Conservation (phyloP, 2,329 filamentous ascomycete genomes). For the Fusarium proliferatum region DNA sequence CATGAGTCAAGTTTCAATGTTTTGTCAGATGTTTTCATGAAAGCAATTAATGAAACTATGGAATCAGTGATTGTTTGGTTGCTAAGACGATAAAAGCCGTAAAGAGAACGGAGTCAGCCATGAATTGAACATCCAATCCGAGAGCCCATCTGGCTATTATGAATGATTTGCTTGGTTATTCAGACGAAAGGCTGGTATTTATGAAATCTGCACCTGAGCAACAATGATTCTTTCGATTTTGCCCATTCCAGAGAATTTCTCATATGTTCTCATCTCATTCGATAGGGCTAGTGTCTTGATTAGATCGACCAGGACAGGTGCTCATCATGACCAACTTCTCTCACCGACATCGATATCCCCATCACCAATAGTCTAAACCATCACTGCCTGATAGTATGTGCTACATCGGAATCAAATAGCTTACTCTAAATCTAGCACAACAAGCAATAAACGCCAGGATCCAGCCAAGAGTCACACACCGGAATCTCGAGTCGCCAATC, state of each 20-base stretch:
- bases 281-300: background rate
- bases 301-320: background rate
- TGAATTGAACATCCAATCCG: background rate
- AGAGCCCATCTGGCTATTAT: background rate
- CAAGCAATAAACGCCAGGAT: slow-evolving; percentile 2
- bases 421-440: background rate
- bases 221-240: no score
- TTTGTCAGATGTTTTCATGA: background rate
- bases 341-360: background rate
- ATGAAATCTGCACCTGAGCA: background rate
- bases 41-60: background rate
- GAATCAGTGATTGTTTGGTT: background rate
- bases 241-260: background rate
- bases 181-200: background rate
- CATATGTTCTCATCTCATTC: background rate
- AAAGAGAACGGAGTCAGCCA: background rate
- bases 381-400: background rate
- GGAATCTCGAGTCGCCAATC: slow-evolving; percentile 12
- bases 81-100: background rate
- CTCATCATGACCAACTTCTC: no score
- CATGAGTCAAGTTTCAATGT: background rate
- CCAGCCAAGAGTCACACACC: background rate
- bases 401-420: background rate
- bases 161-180: background rate
- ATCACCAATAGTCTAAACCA: no score